These are phyloP conservation scores for Ceratopteris richardii DNA, from an alignment of 75 land plant species.

Conservation along the genomic window DNA sequence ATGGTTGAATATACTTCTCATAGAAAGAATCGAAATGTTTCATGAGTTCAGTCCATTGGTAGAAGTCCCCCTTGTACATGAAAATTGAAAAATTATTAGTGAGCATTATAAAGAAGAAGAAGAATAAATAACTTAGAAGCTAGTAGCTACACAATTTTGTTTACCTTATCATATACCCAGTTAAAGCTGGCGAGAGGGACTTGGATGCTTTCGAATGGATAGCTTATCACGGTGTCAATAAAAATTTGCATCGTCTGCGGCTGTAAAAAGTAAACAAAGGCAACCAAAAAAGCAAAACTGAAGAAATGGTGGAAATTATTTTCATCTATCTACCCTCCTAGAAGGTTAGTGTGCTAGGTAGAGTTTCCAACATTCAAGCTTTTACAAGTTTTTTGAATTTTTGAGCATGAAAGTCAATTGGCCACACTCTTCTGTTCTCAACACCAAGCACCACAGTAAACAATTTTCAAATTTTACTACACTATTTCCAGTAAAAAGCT, in stretches of 20 bases:
- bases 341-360: too few species aligned
- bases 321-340: too few species aligned
- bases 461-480: too few species aligned
- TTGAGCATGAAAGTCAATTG: too few species aligned
- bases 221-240: conserved; percentile 57
- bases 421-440: too few species aligned
- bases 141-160: too few species aligned
- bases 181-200: conserved; percentile 68
- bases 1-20: conserved; percentile 24
- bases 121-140: neutral
- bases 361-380: too few species aligned
- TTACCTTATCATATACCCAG: conserved; percentile 89
- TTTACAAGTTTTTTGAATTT: too few species aligned
- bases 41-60: conserved; percentile 36
- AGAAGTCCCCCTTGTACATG: conserved; percentile 33
- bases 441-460: too few species aligned
- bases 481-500: too few species aligned
- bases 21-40: conserved; percentile 35
- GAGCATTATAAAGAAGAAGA: neutral
- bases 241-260: conserved; percentile 64
- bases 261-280: conserved; percentile 23
- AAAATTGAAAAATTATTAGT: neutral
- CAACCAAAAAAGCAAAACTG: neutral
- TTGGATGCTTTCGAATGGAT: conserved; percentile 74
- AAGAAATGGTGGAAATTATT: too few species aligned